These are phyloP conservation scores for Podaxis pistillaris DNA, from an alignment of 768 basidiomycete species.

Conservation along the genomic window DNA sequence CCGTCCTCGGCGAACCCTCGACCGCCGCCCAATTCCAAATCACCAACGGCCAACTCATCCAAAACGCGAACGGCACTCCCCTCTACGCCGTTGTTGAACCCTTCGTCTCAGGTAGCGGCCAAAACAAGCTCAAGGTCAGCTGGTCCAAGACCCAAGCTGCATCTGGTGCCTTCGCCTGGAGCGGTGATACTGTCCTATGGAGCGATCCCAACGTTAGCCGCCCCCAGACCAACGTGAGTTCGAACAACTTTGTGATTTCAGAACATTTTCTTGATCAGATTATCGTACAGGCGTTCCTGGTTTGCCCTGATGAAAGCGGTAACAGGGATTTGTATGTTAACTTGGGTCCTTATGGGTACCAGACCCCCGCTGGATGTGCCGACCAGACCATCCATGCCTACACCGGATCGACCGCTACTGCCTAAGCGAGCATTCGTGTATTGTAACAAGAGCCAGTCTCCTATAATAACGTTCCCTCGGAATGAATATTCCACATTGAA, in stretches of 20 bases:
- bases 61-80: constrained; percentile 39
- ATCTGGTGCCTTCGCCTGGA: constrained; percentile 50
- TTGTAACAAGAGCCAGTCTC: not conserved
- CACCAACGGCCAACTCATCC: constrained; percentile 52
- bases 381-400: constrained; percentile 63
- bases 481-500: not conserved
- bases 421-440: constrained; percentile 14
- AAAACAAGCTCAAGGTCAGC: constrained; percentile 43
- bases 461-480: not conserved
- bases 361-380: constrained; percentile 58
- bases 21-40: constrained; percentile 60
- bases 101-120: constrained; percentile 41
- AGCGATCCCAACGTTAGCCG: constrained; percentile 45
- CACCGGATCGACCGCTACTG: constrained; percentile 50
- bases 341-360: constrained; percentile 51
- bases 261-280: constrained; percentile 2
- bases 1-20: constrained; percentile 50
- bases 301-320: constrained; percentile 48
- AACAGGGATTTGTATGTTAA: constrained; percentile 49
- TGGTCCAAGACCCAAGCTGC: constrained; percentile 49
- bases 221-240: constrained; percentile 50
- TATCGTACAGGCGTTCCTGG: constrained; percentile 47
- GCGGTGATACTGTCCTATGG: constrained; percentile 62
- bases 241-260: not conserved
- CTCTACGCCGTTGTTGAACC: constrained; percentile 52